phyloP scores from a whole-genome alignment of 75 land plant genomes.

The Cupressus sempervirens region DNA sequence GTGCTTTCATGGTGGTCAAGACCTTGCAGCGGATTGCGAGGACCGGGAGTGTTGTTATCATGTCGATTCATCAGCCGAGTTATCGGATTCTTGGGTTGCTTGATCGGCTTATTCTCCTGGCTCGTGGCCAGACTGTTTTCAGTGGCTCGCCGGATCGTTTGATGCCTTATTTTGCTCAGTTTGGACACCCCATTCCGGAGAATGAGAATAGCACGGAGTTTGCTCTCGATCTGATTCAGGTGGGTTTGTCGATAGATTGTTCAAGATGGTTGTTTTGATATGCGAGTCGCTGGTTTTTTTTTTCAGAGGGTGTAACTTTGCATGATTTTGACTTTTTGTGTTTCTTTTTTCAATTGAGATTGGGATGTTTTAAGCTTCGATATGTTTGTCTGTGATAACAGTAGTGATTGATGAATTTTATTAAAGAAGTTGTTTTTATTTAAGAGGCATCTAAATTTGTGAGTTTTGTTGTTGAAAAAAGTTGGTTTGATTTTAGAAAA shows the following conservation, averaged over 20 bases:
- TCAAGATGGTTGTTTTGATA: too few species aligned
- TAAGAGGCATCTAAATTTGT: too few species aligned
- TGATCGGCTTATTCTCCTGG: slow-evolving; percentile 59
- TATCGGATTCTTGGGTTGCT: slow-evolving; percentile 59
- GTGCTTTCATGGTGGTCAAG: slow-evolving; percentile 75
- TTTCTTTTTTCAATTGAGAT: too few species aligned
- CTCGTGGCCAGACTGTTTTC: slow-evolving; percentile 59
- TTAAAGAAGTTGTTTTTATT: too few species aligned
- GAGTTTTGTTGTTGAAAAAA: too few species aligned
- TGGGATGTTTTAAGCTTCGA: too few species aligned
- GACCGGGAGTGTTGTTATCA: slow-evolving; percentile 66
- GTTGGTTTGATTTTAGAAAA: too few species aligned
- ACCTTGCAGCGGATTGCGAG: slow-evolving; percentile 62
- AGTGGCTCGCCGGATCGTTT: slow-evolving; percentile 48
- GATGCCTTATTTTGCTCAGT: slow-evolving; percentile 40
- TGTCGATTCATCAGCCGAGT: slow-evolving; percentile 83
- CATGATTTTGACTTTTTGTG: too few species aligned
- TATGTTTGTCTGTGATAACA: too few species aligned
- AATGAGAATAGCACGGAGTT: slow-evolving; percentile 70
- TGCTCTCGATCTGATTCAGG: slow-evolving; percentile 60
- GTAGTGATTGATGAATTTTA: too few species aligned
- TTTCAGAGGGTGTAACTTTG: too few species aligned
- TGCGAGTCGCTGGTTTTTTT: too few species aligned
- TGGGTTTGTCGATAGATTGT: not conserved
- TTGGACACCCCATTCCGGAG: slow-evolving; percentile 63